phyloP scores from a whole-genome alignment of 140 eudicot species.

The Ambrosia hybrid region DNA sequence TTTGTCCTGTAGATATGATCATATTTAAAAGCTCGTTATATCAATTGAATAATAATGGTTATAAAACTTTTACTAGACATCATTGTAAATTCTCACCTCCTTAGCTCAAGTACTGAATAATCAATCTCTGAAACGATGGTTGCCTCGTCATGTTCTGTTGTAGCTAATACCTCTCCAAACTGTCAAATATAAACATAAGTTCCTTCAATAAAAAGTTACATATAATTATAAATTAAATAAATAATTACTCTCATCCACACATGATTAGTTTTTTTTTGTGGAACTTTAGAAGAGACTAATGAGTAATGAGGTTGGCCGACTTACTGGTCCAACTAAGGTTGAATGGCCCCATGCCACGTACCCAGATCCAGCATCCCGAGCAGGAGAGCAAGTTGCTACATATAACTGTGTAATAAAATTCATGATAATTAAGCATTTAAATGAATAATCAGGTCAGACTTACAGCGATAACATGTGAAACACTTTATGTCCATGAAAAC shows the following conservation, averaged over 20 bases:
- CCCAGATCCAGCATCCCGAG: conserved; percentile 82
- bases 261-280: neutral
- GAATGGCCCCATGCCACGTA: conserved; percentile 99
- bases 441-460: neutral
- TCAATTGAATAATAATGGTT: neutral
- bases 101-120: conserved; percentile 69
- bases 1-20: conserved; percentile 53
- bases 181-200: conserved; percentile 26
- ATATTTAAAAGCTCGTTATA: neutral
- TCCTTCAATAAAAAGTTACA: neutral
- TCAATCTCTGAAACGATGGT: conserved; percentile 78
- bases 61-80: neutral
- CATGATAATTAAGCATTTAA: neutral
- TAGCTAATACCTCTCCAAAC: conserved; percentile 95
- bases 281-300: neutral
- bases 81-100: conserved; percentile 54
- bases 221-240: neutral
- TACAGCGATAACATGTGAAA: neutral
- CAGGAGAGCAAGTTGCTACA: conserved; percentile 97
- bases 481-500: too few relatives aligned
- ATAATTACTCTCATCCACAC: neutral
- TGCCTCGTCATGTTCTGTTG: conserved; percentile 91
- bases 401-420: conserved; percentile 64
- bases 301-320: conserved; percentile 27
- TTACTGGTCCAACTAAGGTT: conserved; percentile 91